Evolutionary conservation across 169 alveolate species (phyloP).

Genomic region (Perkinsus olseni): DNA sequence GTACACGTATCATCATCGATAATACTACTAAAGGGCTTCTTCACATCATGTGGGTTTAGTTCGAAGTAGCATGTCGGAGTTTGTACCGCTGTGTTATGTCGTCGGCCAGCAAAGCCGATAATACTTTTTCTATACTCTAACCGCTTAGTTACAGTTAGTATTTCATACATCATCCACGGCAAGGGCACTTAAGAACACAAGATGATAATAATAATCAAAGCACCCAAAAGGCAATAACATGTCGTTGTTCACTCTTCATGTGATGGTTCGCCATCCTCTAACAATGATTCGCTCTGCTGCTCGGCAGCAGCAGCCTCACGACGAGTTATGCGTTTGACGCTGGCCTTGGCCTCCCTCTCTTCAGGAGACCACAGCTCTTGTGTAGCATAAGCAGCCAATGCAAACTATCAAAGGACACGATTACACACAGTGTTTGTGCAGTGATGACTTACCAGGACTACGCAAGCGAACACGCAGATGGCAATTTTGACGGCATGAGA

Average conservation of each 20-base stretch:
- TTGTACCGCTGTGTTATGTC: no score
- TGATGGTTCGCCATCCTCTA: not conserved
- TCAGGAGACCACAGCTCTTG: not conserved
- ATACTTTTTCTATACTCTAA: no score
- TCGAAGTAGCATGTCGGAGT: not conserved
- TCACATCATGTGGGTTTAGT: not conserved
- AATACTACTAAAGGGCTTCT: not conserved
- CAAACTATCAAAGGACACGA: not conserved
- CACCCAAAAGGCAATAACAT: no score
- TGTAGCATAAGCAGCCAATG: not conserved
- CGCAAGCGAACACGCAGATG: not conserved
- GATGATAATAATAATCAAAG: no score
- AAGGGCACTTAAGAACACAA: no score
- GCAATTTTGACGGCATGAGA: not conserved
- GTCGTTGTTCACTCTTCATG: not conserved
- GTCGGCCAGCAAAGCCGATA: no score
- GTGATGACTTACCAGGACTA: not conserved
- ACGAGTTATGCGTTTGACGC: not conserved
- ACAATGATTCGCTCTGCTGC: not conserved
- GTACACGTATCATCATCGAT: not conserved
- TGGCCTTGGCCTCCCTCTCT: not conserved
- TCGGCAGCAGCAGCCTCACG: not conserved
- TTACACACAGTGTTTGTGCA: not conserved
- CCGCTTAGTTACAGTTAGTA: no score
- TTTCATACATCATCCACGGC: no score